phyloP scores from a whole-genome alignment of 2,329 filamentous ascomycete genomes.

The Ustulina deusta region DNA sequence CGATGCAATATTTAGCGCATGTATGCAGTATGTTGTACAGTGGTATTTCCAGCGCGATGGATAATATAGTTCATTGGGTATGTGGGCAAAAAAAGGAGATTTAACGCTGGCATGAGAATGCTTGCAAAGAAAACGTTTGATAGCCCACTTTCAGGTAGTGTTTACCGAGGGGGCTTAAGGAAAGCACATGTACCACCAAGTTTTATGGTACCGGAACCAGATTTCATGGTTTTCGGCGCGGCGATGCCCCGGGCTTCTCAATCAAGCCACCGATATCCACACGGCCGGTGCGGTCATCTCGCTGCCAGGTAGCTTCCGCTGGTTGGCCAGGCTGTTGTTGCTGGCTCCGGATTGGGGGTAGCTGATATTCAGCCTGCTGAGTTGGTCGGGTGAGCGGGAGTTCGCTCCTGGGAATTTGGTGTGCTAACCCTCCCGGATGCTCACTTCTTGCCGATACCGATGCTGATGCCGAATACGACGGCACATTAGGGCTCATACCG shows the following conservation, averaged over 20 bases:
- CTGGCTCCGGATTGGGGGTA: slow-evolving; percentile 56
- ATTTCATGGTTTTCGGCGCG: slow-evolving; percentile 40
- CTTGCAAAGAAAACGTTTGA: slow-evolving; percentile 35
- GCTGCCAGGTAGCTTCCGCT: slow-evolving; percentile 52
- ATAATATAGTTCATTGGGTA: slow-evolving; percentile 48
- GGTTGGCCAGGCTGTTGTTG: slow-evolving; percentile 46
- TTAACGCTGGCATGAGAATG: slow-evolving; percentile 27
- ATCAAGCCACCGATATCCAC: slow-evolving; percentile 73
- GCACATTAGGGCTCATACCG: slow-evolving; percentile 57
- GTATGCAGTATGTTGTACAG: slow-evolving; percentile 49
- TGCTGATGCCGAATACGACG: slow-evolving; percentile 62
- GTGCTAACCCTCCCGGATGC: slow-evolving; percentile 58
- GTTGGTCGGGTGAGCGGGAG: slow-evolving; percentile 51
- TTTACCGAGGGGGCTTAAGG: not conserved
- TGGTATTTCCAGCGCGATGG: slow-evolving; percentile 50
- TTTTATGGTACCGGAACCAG: slow-evolving; percentile 26
- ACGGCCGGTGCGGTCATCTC: slow-evolving; percentile 64
- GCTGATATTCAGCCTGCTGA: slow-evolving; percentile 54
- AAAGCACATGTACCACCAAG: slow-evolving; percentile 16
- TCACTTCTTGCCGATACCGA: slow-evolving; percentile 63
- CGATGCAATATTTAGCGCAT: slow-evolving; percentile 37
- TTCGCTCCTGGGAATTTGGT: slow-evolving; percentile 68
- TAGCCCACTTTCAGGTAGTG: slow-evolving; percentile 12
- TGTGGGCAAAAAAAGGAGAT: slow-evolving; percentile 46
- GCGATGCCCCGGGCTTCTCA: slow-evolving; percentile 63